Evolutionary conservation across 805 yeast species (phyloP).

Genomic region (Wickerhamiella azyma): DNA sequence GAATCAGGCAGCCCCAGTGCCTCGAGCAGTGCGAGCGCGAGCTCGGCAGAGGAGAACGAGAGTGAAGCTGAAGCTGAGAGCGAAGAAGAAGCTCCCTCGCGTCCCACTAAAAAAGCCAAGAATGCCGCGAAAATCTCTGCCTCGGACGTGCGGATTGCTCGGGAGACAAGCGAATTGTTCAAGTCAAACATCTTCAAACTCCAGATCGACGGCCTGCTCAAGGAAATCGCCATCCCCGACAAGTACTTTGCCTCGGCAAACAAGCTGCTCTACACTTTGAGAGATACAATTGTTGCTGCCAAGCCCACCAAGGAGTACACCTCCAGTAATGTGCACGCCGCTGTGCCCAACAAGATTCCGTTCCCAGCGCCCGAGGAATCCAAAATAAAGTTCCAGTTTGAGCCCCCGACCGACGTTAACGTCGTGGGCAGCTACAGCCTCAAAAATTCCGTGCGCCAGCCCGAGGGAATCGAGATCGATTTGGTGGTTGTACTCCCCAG

Average conservation of each 20-base stretch:
- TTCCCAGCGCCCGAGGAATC: conserved; percentile 40
- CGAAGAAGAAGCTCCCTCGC: not conserved
- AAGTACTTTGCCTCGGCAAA: conserved; percentile 52
- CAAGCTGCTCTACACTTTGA: conserved; percentile 39
- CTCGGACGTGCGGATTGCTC: conserved; percentile 78
- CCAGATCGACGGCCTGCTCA: conserved; percentile 81
- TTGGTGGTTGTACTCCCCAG: conserved; percentile 73
- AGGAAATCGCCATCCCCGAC: conserved; percentile 67
- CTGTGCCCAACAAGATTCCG: conserved; percentile 36
- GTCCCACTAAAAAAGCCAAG: not conserved
- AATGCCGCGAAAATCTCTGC: not conserved
- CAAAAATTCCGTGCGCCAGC: conserved; percentile 60
- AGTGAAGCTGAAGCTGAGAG: not conserved
- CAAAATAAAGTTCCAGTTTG: conserved; percentile 57
- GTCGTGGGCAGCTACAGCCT: conserved; percentile 83
- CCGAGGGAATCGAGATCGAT: conserved; percentile 59
- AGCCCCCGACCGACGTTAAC: conserved; percentile 58
- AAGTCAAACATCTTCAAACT: conserved; percentile 90
- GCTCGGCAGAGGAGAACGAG: not conserved
- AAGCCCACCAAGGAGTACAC: not conserved
- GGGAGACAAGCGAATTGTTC: conserved; percentile 89
- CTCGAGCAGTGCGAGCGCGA: not conserved
- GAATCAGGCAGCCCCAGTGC: not conserved
- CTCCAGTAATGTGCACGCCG: not conserved
- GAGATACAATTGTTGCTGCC: conserved; percentile 33